Percentiles rank a stretch among this genome's conserved stretches.
These are phyloP conservation scores for Silene latifolia DNA, from an alignment of 148 eudicot genomes.

Conservation along the genomic window DNA sequence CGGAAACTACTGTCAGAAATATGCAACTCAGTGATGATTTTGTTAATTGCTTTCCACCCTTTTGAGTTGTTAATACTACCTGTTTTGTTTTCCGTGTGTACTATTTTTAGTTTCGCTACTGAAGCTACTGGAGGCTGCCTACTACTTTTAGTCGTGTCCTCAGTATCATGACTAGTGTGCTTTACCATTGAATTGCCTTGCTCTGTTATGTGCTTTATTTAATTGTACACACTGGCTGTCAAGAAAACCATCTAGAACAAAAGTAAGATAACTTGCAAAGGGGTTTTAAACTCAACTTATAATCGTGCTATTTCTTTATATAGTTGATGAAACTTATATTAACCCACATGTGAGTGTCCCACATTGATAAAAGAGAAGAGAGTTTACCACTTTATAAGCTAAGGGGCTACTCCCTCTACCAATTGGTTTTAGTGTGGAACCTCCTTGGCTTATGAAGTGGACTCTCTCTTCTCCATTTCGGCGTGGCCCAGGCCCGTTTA, in stretches of 20 bases:
- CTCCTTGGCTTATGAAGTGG: too few species aligned
- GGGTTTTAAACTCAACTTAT: neutral
- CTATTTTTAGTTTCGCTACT: neutral
- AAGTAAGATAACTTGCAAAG: neutral
- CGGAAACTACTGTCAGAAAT: neutral
- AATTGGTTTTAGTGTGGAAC: too few species aligned
- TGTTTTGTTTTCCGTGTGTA: neutral
- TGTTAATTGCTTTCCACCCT: neutral
- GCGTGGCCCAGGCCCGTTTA: too few species aligned
- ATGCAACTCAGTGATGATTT: slow-evolving; percentile 2
- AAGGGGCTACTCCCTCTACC: too few species aligned
- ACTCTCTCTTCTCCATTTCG: too few species aligned
- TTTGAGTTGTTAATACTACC: neutral
- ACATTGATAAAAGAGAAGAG: too few species aligned
- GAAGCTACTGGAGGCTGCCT: neutral
- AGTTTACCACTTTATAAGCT: too few species aligned
- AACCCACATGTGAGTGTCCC: too few species aligned
- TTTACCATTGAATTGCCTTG: neutral
- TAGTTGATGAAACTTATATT: too few species aligned
- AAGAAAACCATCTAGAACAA: neutral
- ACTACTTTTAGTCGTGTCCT: neutral
- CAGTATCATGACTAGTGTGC: neutral
- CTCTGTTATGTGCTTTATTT: neutral
- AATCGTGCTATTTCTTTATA: neutral
- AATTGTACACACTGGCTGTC: neutral